Base-by-base conservation (phyloP, 768 basidiomycete species). In the Galerina marginata region DNA sequence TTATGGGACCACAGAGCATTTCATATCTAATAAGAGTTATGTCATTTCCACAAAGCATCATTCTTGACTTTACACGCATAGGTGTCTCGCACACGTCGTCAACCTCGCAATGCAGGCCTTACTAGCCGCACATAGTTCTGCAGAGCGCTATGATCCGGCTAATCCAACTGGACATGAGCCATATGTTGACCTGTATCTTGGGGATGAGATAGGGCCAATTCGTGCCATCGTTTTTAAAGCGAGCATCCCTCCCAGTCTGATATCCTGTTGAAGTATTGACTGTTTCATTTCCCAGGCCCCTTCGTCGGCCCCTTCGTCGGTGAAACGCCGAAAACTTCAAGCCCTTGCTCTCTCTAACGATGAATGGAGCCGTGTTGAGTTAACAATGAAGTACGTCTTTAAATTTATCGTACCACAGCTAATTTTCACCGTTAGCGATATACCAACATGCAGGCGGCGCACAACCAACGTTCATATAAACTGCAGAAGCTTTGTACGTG, bases 11-110 rank as follows among this genome's bases (percentile, higher is more conserved):
- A 29, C 25, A 9, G 36, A 65, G 43, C 47, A 36, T 11, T 20
- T 20, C 65, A 66, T 44, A 63, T 69, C 56, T 50, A 61, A 65
- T 67, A 43, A n/a, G 63, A 51, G 12, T 43, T 48, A 9, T 59
- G 10, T 23, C 6, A 16, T 16, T 20, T 20, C 9, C 14, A 43
- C n/a, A n/a, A 5, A 4, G 43, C 33, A 26, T 52, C 20, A 16
- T 25, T 36, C 23, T 16, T 26, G 4, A 48, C 9, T 23, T 48
- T 25, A 49, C 29, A 4, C 56, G 58, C 36, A 6, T 12, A n/a
- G 75, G 12, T 77, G 67, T 54, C 59, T 70, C 25, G 74, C 75
- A 2, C 76, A 77, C 52, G 69, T 77, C 20, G 65, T 75, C 44
- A 76, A 76, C 48, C 66, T 76, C 14, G 68, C 70, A 11, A 76